Conservation (phyloP, 495 filamentous ascomycete species). For the Penicillium argentinense region DNA sequence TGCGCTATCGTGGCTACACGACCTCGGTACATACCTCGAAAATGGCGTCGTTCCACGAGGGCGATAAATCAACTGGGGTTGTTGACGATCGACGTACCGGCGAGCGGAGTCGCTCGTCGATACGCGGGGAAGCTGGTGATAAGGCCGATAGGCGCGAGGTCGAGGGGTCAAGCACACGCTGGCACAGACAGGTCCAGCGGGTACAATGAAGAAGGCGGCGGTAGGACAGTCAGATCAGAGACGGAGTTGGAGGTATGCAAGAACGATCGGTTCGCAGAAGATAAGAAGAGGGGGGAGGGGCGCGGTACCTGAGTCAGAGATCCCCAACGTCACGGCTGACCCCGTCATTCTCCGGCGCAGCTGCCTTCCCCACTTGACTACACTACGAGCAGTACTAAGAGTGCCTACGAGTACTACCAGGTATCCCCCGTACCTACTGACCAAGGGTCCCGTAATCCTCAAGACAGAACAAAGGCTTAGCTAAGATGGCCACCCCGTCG, state of each 20-base stretch:
- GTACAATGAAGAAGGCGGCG: too few species aligned
- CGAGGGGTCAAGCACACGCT: slow-evolving; percentile 19
- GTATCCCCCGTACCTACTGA: too few species aligned
- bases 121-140: slow-evolving; percentile 32
- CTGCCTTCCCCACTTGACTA: not conserved
- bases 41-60: not conserved
- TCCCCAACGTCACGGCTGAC: slow-evolving; percentile 4
- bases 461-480: slow-evolving; percentile 7
- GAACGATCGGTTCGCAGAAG: too few species aligned
- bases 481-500: slow-evolving; percentile 11
- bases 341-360: slow-evolving; percentile 20
- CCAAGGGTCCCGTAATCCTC: too few species aligned
- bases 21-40: slow-evolving; percentile 3
- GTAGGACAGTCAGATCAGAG: too few species aligned
- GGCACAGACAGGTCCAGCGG: not conserved
- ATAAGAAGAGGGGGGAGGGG: slow-evolving; percentile 1
- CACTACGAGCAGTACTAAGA: too few species aligned
- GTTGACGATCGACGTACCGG: slow-evolving; percentile 16
- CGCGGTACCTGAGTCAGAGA: slow-evolving; percentile 25
- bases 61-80: not conserved
- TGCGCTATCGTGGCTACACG: not conserved
- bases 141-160: slow-evolving; percentile 22
- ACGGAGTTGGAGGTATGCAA: too few species aligned
- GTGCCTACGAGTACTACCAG: too few species aligned
- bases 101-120: slow-evolving; percentile 27